phyloP scores from a whole-genome alignment of 1,284 basidiomycete genomes.

The Fomitopsis schrenkii region DNA sequence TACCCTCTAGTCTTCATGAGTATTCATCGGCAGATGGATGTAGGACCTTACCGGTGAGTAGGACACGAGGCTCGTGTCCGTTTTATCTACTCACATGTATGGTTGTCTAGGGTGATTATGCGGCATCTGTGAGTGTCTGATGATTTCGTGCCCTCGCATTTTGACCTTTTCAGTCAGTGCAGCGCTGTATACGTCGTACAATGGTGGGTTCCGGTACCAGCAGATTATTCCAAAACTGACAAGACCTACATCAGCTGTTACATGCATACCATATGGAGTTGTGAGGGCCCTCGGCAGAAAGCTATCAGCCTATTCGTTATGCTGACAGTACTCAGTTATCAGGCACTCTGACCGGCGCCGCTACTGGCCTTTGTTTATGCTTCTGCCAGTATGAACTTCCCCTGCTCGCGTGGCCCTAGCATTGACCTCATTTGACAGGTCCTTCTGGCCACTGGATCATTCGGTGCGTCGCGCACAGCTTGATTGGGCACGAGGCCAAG shows the following conservation, averaged over 20 bases:
- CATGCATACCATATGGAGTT: neutral
- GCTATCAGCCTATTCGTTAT: neutral
- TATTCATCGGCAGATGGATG: too few relatives aligned
- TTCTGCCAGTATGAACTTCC: neutral
- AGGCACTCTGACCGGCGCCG: neutral
- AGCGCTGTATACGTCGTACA: neutral
- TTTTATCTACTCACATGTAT: neutral
- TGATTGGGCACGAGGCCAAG: too few relatives aligned
- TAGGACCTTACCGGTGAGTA: neutral
- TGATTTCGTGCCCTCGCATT: too few relatives aligned
- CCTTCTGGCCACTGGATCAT: too few relatives aligned
- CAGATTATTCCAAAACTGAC: neutral
- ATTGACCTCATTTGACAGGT: too few relatives aligned
- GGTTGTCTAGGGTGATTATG: neutral
- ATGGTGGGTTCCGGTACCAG: neutral
- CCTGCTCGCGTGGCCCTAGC: neutral
- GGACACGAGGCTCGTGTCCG: too few relatives aligned
- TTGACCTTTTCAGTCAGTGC: neutral
- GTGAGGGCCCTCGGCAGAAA: neutral
- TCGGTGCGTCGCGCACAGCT: too few relatives aligned
- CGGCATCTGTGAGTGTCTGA: neutral
- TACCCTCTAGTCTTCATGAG: neutral
- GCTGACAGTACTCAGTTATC: neutral
- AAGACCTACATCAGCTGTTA: neutral
- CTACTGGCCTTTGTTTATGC: neutral